Conservation (phyloP, 139 green algal genomes). For the Pleodorina starrii region DNA sequence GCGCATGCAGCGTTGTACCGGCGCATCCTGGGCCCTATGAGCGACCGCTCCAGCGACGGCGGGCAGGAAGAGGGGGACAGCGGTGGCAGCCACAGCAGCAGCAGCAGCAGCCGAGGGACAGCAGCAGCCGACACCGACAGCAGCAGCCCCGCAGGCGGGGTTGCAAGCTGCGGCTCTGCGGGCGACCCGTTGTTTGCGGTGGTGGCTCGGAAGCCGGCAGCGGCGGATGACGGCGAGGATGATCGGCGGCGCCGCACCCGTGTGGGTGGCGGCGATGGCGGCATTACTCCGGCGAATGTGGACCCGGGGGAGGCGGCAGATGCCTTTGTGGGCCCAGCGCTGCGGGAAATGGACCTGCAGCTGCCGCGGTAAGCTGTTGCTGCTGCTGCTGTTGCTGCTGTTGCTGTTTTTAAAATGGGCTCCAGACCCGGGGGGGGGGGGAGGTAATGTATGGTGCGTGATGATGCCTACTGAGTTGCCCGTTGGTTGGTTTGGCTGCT, state of each 20-base stretch:
- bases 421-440: too few species aligned
- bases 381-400: too few species aligned
- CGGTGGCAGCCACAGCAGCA: not conserved
- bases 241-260: not conserved
- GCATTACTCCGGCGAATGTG: not conserved
- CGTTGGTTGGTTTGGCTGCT: too few species aligned
- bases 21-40: not conserved
- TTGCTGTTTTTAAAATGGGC: too few species aligned
- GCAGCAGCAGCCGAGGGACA: not conserved
- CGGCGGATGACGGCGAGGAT: not conserved
- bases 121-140: not conserved
- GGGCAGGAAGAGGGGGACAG: not conserved
- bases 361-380: not conserved
- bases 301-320: not conserved
- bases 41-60: not conserved
- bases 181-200: not conserved
- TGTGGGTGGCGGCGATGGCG: too few species aligned
- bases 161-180: not conserved
- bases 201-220: not conserved
- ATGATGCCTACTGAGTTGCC: too few species aligned
- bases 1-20: constrained; percentile 22
- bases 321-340: not conserved
- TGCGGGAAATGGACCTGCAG: constrained; percentile 2
- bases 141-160: not conserved
- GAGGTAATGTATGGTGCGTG: too few species aligned